phyloP scores from a whole-genome alignment of 1,284 basidiomycete genomes.

The Cryptococcus sp. region DNA sequence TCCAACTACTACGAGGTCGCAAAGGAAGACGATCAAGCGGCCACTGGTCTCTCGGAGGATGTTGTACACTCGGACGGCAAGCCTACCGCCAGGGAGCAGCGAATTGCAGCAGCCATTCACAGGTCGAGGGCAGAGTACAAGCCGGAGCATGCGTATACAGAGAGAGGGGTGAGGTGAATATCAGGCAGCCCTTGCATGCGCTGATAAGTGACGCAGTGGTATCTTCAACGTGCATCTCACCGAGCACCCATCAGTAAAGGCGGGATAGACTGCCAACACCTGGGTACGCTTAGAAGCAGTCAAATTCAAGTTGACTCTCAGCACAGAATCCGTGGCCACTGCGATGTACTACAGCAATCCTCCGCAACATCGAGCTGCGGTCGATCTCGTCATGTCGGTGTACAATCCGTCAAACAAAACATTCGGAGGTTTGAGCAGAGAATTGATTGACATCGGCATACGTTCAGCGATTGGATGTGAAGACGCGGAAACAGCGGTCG shows the following conservation, averaged over 20 bases:
- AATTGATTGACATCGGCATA: slow-evolving; percentile 39
- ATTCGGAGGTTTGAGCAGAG: slow-evolving; percentile 27
- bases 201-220: slow-evolving; percentile 11
- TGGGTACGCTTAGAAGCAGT: slow-evolving; percentile 12
- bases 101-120: slow-evolving; percentile 46
- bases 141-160: slow-evolving; percentile 46
- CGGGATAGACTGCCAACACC: slow-evolving; percentile 34
- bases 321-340: slow-evolving; percentile 26
- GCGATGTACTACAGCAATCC: slow-evolving; percentile 26
- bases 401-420: slow-evolving; percentile 17
- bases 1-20: not conserved
- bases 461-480: slow-evolving; percentile 23
- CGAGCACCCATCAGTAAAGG: slow-evolving; percentile 8
- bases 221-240: slow-evolving; percentile 4
- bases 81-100: slow-evolving; percentile 21
- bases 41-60: not conserved
- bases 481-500: slow-evolving; percentile 15
- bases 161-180: slow-evolving; percentile 29
- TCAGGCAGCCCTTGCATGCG: slow-evolving; percentile 5
- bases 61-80: slow-evolving; percentile 12
- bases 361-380: slow-evolving; percentile 17
- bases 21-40: not conserved
- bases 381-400: slow-evolving; percentile 19
- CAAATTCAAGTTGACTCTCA: not conserved
- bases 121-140: slow-evolving; percentile 43